Evolutionary conservation across 495 filamentous ascomycete species (phyloP).

Genomic region (Hamigera avellanea): DNA sequence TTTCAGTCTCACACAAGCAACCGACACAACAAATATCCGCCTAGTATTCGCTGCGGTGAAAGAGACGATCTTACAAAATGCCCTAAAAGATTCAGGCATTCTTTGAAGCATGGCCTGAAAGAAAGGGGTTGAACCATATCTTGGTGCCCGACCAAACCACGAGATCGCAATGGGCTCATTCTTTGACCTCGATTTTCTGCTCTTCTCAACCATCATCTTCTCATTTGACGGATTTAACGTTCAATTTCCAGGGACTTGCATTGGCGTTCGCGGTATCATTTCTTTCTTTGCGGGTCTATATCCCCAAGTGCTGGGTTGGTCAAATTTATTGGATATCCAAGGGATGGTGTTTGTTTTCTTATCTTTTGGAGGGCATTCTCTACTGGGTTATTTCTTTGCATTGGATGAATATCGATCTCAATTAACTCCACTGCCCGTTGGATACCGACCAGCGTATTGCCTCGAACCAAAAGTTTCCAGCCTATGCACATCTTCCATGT

Average conservation of each 20-base stretch:
- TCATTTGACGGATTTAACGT: slow-evolving; percentile 9
- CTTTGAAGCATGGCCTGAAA: no score
- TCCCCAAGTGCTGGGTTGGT: neutral
- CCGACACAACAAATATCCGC: slow-evolving; percentile 95
- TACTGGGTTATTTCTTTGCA: slow-evolving; percentile 7
- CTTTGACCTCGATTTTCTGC: no score
- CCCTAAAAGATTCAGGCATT: slow-evolving; percentile 94
- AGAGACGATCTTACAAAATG: slow-evolving; percentile 97
- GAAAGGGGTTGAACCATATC: no score
- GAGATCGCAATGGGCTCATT: no score
- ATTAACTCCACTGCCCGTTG: slow-evolving; percentile 1
- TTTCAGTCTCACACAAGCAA: slow-evolving; percentile 86
- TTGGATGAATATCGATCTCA: slow-evolving; percentile 4
- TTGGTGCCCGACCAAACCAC: no score
- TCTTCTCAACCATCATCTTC: slow-evolving; percentile 3
- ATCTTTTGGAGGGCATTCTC: slow-evolving; percentile 3
- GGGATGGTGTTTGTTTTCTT: neutral
- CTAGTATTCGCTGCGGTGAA: slow-evolving; percentile 97
- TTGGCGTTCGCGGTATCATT: slow-evolving; percentile 25
- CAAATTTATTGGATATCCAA: neutral
- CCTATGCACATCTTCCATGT: slow-evolving; percentile 13
- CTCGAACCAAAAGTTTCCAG: slow-evolving; percentile 12
- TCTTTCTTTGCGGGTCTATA: slow-evolving; percentile 2
- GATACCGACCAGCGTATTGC: slow-evolving; percentile 8
- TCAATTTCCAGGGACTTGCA: slow-evolving; percentile 19